Evolutionary conservation across 108 stramenopile species (phyloP).

Genomic region (Discostella stelligeroides): DNA sequence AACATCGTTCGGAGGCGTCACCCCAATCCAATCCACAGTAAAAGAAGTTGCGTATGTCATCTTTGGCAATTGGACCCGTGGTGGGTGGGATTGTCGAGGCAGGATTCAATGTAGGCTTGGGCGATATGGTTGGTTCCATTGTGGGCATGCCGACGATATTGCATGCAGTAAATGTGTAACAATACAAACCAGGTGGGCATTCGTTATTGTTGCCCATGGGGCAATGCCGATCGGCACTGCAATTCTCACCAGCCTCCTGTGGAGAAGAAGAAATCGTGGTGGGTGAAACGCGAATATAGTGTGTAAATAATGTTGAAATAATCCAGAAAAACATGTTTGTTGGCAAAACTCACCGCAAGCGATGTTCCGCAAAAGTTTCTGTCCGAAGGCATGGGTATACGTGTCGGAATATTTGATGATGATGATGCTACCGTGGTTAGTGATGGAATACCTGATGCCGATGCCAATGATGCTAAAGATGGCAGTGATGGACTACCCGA

Average conservation of each 20-base stretch:
- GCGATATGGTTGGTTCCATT: conserved; percentile 9
- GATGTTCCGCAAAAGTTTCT: conserved; percentile 39
- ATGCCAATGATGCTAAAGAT: neutral
- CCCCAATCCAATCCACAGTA: conserved; percentile 33
- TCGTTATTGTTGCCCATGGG: conserved; percentile 18
- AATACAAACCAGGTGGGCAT: neutral
- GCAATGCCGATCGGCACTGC: conserved; percentile 28
- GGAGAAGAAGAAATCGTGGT: neutral
- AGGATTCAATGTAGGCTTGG: neutral
- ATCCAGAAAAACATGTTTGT: too few relatives aligned
- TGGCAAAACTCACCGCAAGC: too few relatives aligned
- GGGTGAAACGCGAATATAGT: too few relatives aligned
- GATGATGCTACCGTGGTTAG: neutral
- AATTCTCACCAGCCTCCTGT: conserved; percentile 12
- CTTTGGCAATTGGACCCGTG: conserved; percentile 23
- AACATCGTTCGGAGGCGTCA: conserved; percentile 21
- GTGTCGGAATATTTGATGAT: neutral
- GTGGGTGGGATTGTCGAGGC: conserved; percentile 14
- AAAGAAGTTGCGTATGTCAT: conserved; percentile 49
- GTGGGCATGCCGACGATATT: conserved; percentile 20
- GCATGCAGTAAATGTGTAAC: conserved; percentile 10
- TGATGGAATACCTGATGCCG: neutral
- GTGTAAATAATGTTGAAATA: too few relatives aligned
- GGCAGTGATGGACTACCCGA: neutral
- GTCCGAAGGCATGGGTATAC: neutral